phyloP scores from a whole-genome alignment of 73 alveolate genomes.

The Blepharisma stoltei region DNA sequence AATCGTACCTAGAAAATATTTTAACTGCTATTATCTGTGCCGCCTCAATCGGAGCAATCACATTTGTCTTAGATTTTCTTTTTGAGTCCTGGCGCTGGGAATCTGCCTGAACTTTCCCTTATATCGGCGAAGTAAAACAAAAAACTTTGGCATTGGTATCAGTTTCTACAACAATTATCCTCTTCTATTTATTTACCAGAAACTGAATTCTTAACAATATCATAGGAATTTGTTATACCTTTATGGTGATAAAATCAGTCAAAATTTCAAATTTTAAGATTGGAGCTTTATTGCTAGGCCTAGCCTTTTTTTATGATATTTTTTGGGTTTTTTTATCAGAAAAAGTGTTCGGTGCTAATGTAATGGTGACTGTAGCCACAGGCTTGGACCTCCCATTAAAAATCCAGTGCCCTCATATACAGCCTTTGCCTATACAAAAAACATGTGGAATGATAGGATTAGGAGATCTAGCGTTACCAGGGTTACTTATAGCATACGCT shows the following conservation, averaged over 20 bases:
- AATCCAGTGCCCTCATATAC: conserved; percentile 75
- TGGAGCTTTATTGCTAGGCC: conserved; percentile 71
- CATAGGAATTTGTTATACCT: conserved; percentile 70
- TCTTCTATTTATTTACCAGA: conserved; percentile 50
- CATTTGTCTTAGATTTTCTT: not conserved
- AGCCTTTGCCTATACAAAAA: conserved; percentile 47
- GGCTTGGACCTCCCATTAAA: conserved; percentile 92
- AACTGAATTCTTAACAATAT: conserved; percentile 83
- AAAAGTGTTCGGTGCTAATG: conserved; percentile 77
- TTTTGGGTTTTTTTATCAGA: conserved; percentile 78
- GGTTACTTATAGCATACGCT: conserved; percentile 83
- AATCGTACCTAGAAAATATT: not conserved
- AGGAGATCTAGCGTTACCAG: conserved; percentile 96
- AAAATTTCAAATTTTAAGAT: conserved; percentile 83
- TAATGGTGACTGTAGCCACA: conserved; percentile 95
- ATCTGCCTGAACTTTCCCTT: not conserved
- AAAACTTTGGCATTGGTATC: not conserved
- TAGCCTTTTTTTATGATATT: conserved; percentile 90
- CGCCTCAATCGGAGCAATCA: not conserved
- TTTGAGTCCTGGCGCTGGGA: not conserved
- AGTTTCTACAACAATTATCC: not conserved
- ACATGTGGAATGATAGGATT: conserved; percentile 84
- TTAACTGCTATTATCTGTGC: not conserved
- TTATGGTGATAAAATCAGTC: conserved; percentile 74
- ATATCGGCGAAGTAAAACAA: not conserved